A percentile compares a stretch with the other conserved stretches of the same genome.
These are phyloP conservation scores for Dendrostoma leiphaemia DNA, from an alignment of 2,329 filamentous ascomycete species.

Conservation along the genomic window DNA sequence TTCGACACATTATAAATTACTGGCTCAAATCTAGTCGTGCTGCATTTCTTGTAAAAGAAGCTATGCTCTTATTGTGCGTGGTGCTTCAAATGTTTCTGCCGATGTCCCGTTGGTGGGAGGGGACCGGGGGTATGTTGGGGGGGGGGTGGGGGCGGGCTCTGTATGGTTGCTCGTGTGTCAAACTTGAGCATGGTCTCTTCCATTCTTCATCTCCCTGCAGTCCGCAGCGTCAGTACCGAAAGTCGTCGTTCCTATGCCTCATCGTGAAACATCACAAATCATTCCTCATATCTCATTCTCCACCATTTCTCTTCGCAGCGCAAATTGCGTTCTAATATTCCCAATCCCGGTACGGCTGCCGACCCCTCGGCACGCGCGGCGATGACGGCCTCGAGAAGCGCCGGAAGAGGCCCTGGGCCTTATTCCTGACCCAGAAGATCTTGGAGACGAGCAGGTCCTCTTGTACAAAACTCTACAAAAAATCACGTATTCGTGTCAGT, in stretches of 20 bases:
- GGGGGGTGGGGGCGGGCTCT: too few relatives aligned
- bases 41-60: too few relatives aligned
- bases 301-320: background rate
- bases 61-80: too few relatives aligned
- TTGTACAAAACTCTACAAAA: background rate
- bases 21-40: background rate
- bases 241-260: too few relatives aligned
- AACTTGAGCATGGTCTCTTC: too few relatives aligned
- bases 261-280: background rate
- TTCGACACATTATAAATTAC: background rate
- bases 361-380: constrained; percentile 5
- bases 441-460: constrained; percentile 10
- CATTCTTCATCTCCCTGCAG: too few relatives aligned
- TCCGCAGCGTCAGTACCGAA: too few relatives aligned
- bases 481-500: background rate
- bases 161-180: too few relatives aligned
- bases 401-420: constrained; percentile 12
- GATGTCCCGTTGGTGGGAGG: too few relatives aligned
- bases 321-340: background rate
- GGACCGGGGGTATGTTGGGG: too few relatives aligned
- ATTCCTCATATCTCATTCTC: background rate
- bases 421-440: constrained; percentile 10
- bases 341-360: constrained; percentile 12
- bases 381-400: background rate
- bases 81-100: too few relatives aligned